Conservation (phyloP, 2,329 filamentous ascomycete species). For the Thielaviopsis musarum region DNA sequence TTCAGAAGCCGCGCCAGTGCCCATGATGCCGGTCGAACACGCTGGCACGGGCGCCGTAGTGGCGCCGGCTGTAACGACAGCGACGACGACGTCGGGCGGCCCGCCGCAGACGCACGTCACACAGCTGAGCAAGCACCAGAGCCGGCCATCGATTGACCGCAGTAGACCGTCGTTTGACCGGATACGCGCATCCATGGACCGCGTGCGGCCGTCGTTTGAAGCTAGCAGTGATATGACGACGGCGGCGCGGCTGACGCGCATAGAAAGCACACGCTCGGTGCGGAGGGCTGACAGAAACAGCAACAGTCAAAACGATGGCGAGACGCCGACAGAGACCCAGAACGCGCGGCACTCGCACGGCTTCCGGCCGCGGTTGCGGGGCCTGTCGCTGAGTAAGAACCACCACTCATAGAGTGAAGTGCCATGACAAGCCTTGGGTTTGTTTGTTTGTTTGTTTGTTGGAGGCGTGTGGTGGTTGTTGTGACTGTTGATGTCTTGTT, state of each 20-base stretch:
- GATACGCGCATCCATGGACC: conserved; percentile 73
- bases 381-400: conserved; percentile 27
- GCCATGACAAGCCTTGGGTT: not conserved
- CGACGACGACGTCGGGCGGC: conserved; percentile 5
- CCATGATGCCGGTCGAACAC: not conserved
- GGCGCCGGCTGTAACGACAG: not conserved
- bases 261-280: conserved; percentile 54
- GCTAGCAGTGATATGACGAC: conserved; percentile 81
- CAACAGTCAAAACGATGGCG: not conserved
- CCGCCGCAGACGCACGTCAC: conserved; percentile 16
- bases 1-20: conserved; percentile 5
- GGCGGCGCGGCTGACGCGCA: conserved; percentile 64
- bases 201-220: conserved; percentile 69
- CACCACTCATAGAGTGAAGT: conserved; percentile 14
- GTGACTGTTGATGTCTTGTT: conserved; percentile 12
- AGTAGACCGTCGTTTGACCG: conserved; percentile 76
- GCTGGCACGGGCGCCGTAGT: conserved; percentile 17
- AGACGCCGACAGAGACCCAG: not conserved
- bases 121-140: conserved; percentile 15
- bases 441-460: not conserved
- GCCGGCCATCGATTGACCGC: conserved; percentile 45
- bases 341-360: conserved; percentile 3
- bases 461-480: not conserved
- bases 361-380: conserved; percentile 24
- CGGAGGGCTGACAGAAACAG: conserved; percentile 10